phyloP scores from a whole-genome alignment of 768 basidiomycete species.

The Russula olivacea region DNA sequence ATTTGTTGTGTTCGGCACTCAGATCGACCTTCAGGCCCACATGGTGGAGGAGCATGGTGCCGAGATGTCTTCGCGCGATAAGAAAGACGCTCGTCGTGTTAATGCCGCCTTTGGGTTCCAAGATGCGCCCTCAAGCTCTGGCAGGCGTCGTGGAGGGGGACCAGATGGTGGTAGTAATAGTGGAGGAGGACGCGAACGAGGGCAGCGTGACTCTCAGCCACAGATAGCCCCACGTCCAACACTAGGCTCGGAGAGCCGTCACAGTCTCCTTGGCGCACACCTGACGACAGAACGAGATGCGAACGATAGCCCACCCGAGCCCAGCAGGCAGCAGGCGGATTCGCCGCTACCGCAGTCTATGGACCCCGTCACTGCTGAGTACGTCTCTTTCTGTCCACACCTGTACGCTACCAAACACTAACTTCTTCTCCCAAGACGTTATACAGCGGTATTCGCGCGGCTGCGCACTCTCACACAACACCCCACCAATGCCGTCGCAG shows the following conservation, averaged over 20 bases:
- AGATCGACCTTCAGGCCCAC: conserved; percentile 87
- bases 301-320: conserved; percentile 17
- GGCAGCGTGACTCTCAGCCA: conserved; percentile 36
- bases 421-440: conserved; percentile 43
- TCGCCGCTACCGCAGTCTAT: conserved; percentile 38
- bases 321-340: conserved; percentile 32
- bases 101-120: conserved; percentile 63
- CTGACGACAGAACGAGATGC: conserved; percentile 41
- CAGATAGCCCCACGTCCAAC: conserved; percentile 28
- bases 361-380: conserved; percentile 55
- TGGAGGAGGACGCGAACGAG: conserved; percentile 48
- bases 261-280: conserved; percentile 57
- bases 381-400: conserved; percentile 27
- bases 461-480: conserved; percentile 55
- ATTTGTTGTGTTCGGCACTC: conserved; percentile 89
- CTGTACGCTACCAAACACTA: neutral
- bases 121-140: conserved; percentile 39
- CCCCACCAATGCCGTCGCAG: conserved; percentile 50
- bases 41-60: conserved; percentile 78
- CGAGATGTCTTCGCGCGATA: conserved; percentile 65
- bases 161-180: conserved; percentile 37
- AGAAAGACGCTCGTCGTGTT: conserved; percentile 61
- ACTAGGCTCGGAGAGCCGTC: conserved; percentile 39
- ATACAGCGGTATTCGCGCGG: conserved; percentile 57
- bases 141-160: conserved; percentile 37